These are phyloP conservation scores for Litchi chinensis DNA, from an alignment of 345 rosid genomes.

Conservation along the genomic window DNA sequence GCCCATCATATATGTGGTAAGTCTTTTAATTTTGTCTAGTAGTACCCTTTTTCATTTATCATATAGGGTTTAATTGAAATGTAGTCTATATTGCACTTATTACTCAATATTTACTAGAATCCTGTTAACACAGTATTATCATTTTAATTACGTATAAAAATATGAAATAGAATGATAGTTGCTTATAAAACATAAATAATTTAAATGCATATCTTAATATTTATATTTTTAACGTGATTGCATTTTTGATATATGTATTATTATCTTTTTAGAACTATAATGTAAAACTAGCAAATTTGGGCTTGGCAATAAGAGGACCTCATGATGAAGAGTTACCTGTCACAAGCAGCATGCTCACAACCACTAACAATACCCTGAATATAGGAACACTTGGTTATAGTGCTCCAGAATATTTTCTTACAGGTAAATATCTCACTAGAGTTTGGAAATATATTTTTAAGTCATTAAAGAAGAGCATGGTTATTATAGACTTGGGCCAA, in stretches of 20 bases:
- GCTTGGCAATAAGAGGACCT: constrained; percentile 74
- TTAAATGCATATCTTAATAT: background rate
- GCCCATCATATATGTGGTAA: no score
- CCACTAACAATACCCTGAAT: background rate
- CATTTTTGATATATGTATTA: background rate
- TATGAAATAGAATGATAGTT: no score
- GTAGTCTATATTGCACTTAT: no score
- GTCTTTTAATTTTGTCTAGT: no score
- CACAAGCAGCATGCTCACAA: constrained; percentile 24
- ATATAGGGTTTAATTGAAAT: no score
- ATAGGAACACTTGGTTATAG: constrained; percentile 61
- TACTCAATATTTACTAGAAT: no score
- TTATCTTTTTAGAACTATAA: constrained; percentile 40
- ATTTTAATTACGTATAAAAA: no score
- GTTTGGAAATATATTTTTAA: background rate
- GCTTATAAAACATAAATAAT: no score
- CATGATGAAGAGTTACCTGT: constrained; percentile 53
- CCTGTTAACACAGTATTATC: no score
- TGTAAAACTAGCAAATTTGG: constrained; percentile 69
- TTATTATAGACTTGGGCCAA: no score
- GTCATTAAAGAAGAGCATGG: no score
- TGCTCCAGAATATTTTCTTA: constrained; percentile 74
- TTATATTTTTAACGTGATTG: background rate
- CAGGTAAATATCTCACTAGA: constrained; percentile 39
- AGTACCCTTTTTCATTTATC: no score